Base-by-base conservation (phyloP, 2,329 filamentous ascomycete species). In the Diplocarpon mali region DNA sequence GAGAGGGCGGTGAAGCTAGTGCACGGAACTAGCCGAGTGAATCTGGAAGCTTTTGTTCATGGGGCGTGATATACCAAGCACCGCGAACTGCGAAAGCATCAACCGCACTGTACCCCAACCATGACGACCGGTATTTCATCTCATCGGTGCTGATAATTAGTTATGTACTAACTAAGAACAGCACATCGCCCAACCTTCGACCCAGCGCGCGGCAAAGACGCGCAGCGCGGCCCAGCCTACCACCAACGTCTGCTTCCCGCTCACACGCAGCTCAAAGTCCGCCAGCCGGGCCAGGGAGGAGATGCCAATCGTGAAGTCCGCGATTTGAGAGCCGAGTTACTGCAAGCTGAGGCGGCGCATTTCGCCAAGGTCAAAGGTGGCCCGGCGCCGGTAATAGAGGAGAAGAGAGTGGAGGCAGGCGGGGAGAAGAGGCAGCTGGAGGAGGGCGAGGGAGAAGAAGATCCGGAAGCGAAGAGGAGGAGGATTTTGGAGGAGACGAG, bases 231-330 rank as follows among this genome's bases (percentile, higher is more conserved):
- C 38, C 85, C 87, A 40, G 90, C 88, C 57, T 96, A 95, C 70
- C 92, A 98, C 64, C 90, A 96, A 67, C 84, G 92, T 57, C 83
- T 96, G 13, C 80, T 95, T 12, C 90, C 92, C 29, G 92, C 92
- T 28, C 84, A 98, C 65, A 96, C 86, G 11, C 81, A 86, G 53
- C 80, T 98, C 61, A 98, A 98, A 69, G 84, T 82, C 62, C 78
- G 87, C 49, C 78, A 92, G 69, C 74, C 83, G n/a, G 89, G 88
- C 36, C 92, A 98, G 69, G 92, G 92, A 57, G 85, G 86, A 53
- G 81, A 80, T 53, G 81, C 81, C 30, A 87, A 93, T 53, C 62
- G 68, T 38, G 66, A 73, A 54, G 68, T 73, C 43, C 85, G 84
- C 61, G 90, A 98, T 63, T 76, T 98, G 42, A 82, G 87, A 56